Evolutionary conservation across 805 yeast species (phyloP).

Genomic region (Yamadazyma akitaensis): DNA sequence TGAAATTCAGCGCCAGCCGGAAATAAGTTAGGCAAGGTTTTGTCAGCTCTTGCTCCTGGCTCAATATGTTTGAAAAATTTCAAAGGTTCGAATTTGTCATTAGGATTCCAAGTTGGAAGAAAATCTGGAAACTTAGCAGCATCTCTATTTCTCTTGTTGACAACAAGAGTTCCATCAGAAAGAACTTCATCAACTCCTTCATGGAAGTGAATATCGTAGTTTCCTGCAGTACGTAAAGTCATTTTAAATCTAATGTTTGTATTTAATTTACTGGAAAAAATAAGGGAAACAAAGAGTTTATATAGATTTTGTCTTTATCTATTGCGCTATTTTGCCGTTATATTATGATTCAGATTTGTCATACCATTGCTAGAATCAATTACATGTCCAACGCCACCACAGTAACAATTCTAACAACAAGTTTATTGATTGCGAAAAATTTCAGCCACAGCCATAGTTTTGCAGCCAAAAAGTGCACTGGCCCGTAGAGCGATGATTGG

Average conservation of each 20-base stretch:
- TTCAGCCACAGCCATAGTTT: conserved; percentile 4
- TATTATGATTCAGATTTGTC: neutral
- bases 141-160: conserved; percentile 37
- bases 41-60: conserved; percentile 67
- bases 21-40: conserved; percentile 49
- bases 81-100: conserved; percentile 48
- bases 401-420: neutral
- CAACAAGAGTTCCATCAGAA: conserved; percentile 46
- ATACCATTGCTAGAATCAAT: neutral
- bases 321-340: no score
- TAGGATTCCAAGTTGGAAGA: conserved; percentile 69
- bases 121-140: conserved; percentile 48
- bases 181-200: conserved; percentile 49
- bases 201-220: conserved; percentile 48
- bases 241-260: neutral
- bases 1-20: conserved; percentile 25
- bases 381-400: conserved; percentile 6
- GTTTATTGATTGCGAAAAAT: conserved; percentile 1
- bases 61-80: conserved; percentile 56
- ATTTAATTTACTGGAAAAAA: neutral
- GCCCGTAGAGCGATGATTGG: neutral
- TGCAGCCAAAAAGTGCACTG: neutral
- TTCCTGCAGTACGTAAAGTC: conserved; percentile 18
- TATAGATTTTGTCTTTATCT: neutral
- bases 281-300: neutral